Percentiles rank a stretch among this genome's conserved stretches.
phyloP scores from a whole-genome alignment of 805 yeast genomes.

The Cyberlindnera bimundalis region DNA sequence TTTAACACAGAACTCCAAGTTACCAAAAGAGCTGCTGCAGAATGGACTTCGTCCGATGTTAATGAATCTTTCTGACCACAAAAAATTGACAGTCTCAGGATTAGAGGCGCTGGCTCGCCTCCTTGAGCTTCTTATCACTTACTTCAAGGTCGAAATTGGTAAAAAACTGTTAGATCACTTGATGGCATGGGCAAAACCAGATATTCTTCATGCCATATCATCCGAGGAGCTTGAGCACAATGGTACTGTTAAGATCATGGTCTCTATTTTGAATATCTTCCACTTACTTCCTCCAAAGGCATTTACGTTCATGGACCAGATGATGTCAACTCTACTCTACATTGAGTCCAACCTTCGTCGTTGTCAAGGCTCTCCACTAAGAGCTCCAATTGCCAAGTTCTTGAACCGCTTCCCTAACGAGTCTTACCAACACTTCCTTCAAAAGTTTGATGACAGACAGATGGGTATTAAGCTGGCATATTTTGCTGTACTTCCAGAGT shows the following conservation, averaged over 20 bases:
- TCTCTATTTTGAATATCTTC: constrained; percentile 86
- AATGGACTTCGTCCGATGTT: constrained; percentile 93
- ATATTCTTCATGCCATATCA: constrained; percentile 68
- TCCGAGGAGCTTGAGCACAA: constrained; percentile 78
- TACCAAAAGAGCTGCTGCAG: constrained; percentile 94
- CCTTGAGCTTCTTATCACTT: constrained; percentile 81
- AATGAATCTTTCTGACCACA: constrained; percentile 92
- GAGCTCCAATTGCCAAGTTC: constrained; percentile 86
- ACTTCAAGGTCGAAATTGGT: constrained; percentile 96
- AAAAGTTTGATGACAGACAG: constrained; percentile 60
- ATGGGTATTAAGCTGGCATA: constrained; percentile 64
- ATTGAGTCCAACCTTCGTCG: constrained; percentile 83
- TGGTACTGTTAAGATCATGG: constrained; percentile 79
- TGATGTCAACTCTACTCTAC: constrained; percentile 69
- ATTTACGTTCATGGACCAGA: constrained; percentile 83
- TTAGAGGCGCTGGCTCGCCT: constrained; percentile 87
- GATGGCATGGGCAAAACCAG: constrained; percentile 93
- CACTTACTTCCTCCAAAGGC: constrained; percentile 92
- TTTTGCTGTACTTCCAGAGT: constrained; percentile 53
- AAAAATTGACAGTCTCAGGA: constrained; percentile 83
- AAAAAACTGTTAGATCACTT: constrained; percentile 87
- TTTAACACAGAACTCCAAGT: constrained; percentile 76
- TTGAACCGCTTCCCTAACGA: constrained; percentile 79
- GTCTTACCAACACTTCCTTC: constrained; percentile 64
- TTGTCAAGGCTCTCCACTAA: constrained; percentile 82